Percentiles rank a stretch among this genome's conserved stretches.
These are phyloP conservation scores for Lentinus tigrinus DNA, from an alignment of 768 basidiomycete species.

Conservation along the genomic window DNA sequence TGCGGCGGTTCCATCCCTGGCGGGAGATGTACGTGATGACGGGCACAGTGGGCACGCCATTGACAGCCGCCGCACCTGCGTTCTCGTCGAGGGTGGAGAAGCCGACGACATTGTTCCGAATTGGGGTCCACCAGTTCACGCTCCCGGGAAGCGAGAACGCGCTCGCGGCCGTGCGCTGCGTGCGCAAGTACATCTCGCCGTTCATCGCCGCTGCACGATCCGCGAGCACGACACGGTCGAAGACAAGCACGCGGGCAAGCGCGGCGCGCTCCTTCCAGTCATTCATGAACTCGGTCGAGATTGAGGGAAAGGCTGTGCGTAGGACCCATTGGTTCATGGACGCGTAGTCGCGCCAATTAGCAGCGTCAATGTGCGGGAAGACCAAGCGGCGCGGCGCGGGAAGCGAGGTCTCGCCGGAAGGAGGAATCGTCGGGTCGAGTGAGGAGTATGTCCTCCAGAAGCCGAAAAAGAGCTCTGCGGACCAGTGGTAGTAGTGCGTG, in stretches of 20 bases:
- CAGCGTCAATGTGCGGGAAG: slow-evolving; percentile 71
- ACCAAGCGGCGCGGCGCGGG: slow-evolving; percentile 73
- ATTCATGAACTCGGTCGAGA: slow-evolving; percentile 73
- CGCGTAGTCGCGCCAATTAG: slow-evolving; percentile 89
- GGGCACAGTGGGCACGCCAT: slow-evolving; percentile 41
- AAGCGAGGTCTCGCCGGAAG: slow-evolving; percentile 66
- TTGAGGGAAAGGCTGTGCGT: slow-evolving; percentile 76
- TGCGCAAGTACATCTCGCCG: slow-evolving; percentile 61
- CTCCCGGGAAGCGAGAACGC: slow-evolving; percentile 76
- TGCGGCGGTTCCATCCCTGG: slow-evolving; percentile 85
- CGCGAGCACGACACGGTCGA: slow-evolving; percentile 85
- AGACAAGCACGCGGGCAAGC: slow-evolving; percentile 67
- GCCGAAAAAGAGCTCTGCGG: slow-evolving; percentile 89
- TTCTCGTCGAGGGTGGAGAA: slow-evolving; percentile 56
- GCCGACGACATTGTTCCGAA: slow-evolving; percentile 69
- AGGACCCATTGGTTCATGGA: slow-evolving; percentile 88
- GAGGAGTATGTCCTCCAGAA: slow-evolving; percentile 90
- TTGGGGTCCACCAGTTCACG: slow-evolving; percentile 80
- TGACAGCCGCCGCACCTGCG: slow-evolving; percentile 42
- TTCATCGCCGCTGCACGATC: slow-evolving; percentile 86
- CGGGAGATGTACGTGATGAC: slow-evolving; percentile 94
- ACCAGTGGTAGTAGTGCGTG: slow-evolving; percentile 93
- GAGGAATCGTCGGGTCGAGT: slow-evolving; percentile 66
- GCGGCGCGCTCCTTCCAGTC: slow-evolving; percentile 83
- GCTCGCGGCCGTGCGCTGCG: slow-evolving; percentile 74